Base-by-base conservation (phyloP, 192 early-diverging fungal genomes). In the Backusella circina region DNA sequence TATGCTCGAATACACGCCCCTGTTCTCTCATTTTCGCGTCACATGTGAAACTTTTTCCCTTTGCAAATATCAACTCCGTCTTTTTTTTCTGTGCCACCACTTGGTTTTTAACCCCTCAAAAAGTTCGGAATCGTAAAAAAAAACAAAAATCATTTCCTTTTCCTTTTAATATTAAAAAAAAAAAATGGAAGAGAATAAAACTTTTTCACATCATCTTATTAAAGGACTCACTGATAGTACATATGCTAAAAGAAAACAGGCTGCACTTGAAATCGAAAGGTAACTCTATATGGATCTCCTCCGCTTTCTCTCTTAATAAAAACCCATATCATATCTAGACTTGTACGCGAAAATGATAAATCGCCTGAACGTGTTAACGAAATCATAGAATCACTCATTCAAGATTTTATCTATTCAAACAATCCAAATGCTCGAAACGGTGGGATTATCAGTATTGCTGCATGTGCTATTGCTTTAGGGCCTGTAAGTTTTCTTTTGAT, bases 371-470 rank as follows among this genome's bases (percentile, higher is more conserved):
- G 86, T 64, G 90, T 97, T 32, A 90, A 86, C 75, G 75, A 83
- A 69, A 89, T 95, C 21, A 88, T 98, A 47, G 83, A 86, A 47
- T 88, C 89, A 33, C 86, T 99, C 6, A 89, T 95, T 2, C 84
- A 90, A 37, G 98, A 99, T 65, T 98, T 93, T 84, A 93, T 93
- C 5, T 96, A 95, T 71, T 96, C 96, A 0, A 85, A 90, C 30
- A 86, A 91, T 13, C 84, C 95, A 28, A 93, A 97, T 77, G 86
- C 95, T 4, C 88, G 95, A 1, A 95, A 96, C 74, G 98, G 98
- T 67, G 98, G 98, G 1, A 84, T 99, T 3, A 97, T 99, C 72
- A 94, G 94, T 7, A 82, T 99, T 68, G 96, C 95, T 1, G 93
- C 93, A 0, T 88, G 90, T n/a, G 92, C 95, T 6, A 95, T 97